Evolutionary conservation across 805 yeast genomes (phyloP), one percentile per base, ranked within the genome.

Genomic region (Metschnikowia borealis): DNA sequence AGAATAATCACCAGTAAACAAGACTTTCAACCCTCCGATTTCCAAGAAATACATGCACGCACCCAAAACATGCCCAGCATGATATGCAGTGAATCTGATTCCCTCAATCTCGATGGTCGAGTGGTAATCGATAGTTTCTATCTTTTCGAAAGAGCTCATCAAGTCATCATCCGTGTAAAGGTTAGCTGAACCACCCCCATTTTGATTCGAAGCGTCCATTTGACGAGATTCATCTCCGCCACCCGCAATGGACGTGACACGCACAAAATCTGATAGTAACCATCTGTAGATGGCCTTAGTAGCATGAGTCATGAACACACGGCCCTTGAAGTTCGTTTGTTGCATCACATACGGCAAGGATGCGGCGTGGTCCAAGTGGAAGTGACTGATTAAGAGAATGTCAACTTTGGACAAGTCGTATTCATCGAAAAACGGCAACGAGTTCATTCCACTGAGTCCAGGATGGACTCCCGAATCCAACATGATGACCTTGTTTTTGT

Each of bases 11-110:
- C 99, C 99, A 0, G 99, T 94, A 65, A 92, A 94, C 46, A 94
- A 67, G 0, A 89, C 77, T 57, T 89, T 87, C 52, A 92, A 71
- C 0, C 97, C 97, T 17, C 96, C 97, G 60, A 94, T 86, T 67
- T 94, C 99, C 44, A 94, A 81, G 57, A 94, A 84, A 67, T 85
- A 94, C 98, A 94, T 94, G 11, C 98, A 97, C 10, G 99, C 98
- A 49, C 99, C 99, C 40, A 94, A 74, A 11, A 94, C 99, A 76
- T 94, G 99, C n/a, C 99, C 99, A 6, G 99, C 99, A 70, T 92
- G 99, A 67, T 86, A 94, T 1, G 99, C 99, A 1, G 99, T 94
- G 72, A 94, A 92, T 62, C 94, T 78, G 50, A 94, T 85, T 47
- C 99, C 99, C 52, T 88, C 95, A 34, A 91, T 87, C 60, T 94